phyloP scores from a whole-genome alignment of 495 filamentous ascomycete species.

The Penicillium nucicola region DNA sequence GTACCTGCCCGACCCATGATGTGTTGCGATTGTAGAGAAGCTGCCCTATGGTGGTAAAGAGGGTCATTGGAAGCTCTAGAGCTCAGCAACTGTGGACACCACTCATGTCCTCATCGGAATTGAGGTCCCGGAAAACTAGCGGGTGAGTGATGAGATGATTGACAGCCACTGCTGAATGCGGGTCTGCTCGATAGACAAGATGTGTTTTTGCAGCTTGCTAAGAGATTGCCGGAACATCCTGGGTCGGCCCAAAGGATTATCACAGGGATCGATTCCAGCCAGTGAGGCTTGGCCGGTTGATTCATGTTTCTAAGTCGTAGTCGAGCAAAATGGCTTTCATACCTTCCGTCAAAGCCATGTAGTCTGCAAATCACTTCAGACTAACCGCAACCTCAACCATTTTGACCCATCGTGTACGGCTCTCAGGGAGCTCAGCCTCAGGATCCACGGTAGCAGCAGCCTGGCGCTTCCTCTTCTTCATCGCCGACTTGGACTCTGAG shows the following conservation, averaged over 20 bases:
- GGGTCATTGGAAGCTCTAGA: background rate
- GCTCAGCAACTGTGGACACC: background rate
- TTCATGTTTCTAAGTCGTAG: background rate
- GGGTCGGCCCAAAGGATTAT: background rate
- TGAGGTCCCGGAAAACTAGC: background rate
- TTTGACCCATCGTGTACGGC: constrained; percentile 61
- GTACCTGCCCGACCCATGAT: background rate
- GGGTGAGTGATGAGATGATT: background rate
- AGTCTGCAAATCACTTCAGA: constrained; percentile 36
- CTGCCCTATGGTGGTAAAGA: background rate
- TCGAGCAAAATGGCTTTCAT: background rate
- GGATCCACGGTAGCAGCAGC: constrained; percentile 18
- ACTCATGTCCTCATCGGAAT: background rate
- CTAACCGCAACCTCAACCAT: constrained; percentile 63
- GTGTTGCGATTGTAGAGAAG: background rate
- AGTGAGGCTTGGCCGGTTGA: background rate
- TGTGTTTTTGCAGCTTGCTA: background rate
- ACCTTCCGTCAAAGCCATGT: background rate
- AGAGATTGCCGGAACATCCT: background rate
- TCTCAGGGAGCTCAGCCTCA: constrained; percentile 56
- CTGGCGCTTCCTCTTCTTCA: constrained; percentile 43
- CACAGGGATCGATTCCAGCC: background rate
- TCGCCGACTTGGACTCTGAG: constrained; percentile 14
- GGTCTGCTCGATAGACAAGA: background rate
- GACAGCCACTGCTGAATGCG: background rate